Evolutionary conservation across 192 early-diverging fungal species (phyloP).

Genomic region (Rhizophlyctis rosea): DNA sequence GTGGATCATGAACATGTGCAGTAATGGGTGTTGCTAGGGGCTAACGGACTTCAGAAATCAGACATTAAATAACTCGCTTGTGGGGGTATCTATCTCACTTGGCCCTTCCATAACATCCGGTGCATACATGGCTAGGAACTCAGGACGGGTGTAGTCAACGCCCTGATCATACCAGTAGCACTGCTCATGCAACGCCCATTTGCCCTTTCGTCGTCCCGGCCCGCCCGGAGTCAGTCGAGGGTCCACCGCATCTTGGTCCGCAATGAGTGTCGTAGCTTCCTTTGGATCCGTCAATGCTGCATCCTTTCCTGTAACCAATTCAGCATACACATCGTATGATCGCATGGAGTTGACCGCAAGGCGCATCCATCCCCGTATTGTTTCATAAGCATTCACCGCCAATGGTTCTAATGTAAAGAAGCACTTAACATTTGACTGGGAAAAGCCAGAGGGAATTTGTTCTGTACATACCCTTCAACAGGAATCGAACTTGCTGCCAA

Average conservation of each 20-base stretch:
- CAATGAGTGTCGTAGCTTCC: slow-evolving; percentile 32
- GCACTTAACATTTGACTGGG: neutral
- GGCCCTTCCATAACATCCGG: slow-evolving; percentile 5
- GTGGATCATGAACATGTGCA: too few species aligned
- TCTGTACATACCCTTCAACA: slow-evolving; percentile 59
- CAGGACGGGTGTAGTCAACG: slow-evolving; percentile 23
- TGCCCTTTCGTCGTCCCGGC: slow-evolving; percentile 49
- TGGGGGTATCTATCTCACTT: too few species aligned
- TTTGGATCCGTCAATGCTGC: slow-evolving; percentile 50
- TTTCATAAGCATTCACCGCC: slow-evolving; percentile 89
- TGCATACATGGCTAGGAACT: slow-evolving; percentile 26
- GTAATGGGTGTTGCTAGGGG: too few species aligned
- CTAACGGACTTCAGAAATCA: too few species aligned
- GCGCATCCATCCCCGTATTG: slow-evolving; percentile 78
- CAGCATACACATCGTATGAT: slow-evolving; percentile 81
- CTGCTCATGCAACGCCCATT: slow-evolving; percentile 93
- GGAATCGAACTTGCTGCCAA: slow-evolving; percentile 96
- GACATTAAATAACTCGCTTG: too few species aligned
- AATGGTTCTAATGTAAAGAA: slow-evolving; percentile 65
- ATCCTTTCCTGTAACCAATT: slow-evolving; percentile 58
- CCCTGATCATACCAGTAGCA: slow-evolving; percentile 34
- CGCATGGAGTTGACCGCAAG: slow-evolving; percentile 87
- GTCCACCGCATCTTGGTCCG: slow-evolving; percentile 17
- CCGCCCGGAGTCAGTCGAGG: slow-evolving; percentile 33
- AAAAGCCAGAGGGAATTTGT: neutral